A percentile compares a stretch with the other conserved stretches of the same genome.
These are phyloP conservation scores for Pyrenula massariospora DNA, from an alignment of 495 filamentous ascomycete genomes.

Conservation along the genomic window DNA sequence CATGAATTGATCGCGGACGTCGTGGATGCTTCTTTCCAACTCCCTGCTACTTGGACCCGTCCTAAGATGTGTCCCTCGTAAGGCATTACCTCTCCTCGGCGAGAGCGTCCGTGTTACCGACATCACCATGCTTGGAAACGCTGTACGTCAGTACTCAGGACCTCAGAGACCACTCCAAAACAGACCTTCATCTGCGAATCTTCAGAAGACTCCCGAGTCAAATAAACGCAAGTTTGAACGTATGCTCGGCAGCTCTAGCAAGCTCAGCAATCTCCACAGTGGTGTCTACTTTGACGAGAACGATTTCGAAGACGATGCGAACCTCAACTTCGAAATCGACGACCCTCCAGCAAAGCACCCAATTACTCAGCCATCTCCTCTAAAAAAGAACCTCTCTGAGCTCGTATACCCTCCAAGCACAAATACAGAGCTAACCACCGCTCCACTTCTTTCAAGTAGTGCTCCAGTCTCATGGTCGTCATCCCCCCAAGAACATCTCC, in stretches of 20 bases:
- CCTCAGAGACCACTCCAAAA: not conserved
- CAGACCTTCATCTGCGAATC: not conserved
- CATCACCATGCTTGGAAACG: not conserved
- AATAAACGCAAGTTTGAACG: not conserved
- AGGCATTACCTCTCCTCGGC: not conserved
- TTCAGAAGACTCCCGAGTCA: not conserved
- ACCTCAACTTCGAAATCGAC: constrained; percentile 26
- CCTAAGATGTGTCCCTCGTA: not conserved
- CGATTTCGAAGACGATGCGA: constrained; percentile 42
- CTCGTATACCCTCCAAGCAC: constrained; percentile 31
- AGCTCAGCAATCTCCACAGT: not conserved
- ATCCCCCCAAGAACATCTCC: constrained; percentile 42
- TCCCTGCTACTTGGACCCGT: not conserved
- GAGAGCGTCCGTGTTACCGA: not conserved
- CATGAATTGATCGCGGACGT: not conserved
- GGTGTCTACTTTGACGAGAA: constrained; percentile 42
- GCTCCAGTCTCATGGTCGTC: constrained; percentile 51
- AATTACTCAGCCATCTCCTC: not conserved
- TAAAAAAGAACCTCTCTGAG: constrained; percentile 10
- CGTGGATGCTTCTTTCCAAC: not conserved
- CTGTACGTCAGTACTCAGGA: not conserved
- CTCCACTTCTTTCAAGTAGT: constrained; percentile 27
- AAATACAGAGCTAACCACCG: constrained; percentile 14
- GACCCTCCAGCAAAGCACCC: not conserved
- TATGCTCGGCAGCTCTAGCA: not conserved